Evolutionary conservation across 768 basidiomycete genomes (phyloP).

Genomic region (Trametes gibbosa): DNA sequence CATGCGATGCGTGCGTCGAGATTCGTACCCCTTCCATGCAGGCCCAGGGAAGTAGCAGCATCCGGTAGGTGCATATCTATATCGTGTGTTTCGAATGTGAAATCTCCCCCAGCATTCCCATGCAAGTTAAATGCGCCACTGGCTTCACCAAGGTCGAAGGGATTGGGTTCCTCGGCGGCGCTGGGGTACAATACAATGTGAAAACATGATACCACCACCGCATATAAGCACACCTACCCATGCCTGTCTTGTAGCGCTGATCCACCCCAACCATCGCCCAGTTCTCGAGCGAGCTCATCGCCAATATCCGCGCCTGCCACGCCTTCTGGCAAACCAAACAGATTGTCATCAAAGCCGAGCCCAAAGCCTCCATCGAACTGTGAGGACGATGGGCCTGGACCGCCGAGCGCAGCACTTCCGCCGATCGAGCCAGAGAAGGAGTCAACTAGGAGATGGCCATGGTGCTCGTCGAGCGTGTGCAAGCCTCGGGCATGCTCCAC

Average conservation of each 20-base stretch:
- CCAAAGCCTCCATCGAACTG: slow-evolving; percentile 42
- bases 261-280: slow-evolving; percentile 67
- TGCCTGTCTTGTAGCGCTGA: slow-evolving; percentile 2
- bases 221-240: background rate
- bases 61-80: slow-evolving; percentile 15
- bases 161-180: slow-evolving; percentile 24
- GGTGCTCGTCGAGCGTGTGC: slow-evolving; percentile 70
- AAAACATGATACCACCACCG: background rate
- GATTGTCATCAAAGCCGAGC: slow-evolving; percentile 45
- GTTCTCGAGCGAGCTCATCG: slow-evolving; percentile 71
- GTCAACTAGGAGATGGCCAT: slow-evolving; percentile 61
- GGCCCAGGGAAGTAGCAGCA: slow-evolving; percentile 24
- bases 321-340: slow-evolving; percentile 51
- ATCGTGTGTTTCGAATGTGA: slow-evolving; percentile 16
- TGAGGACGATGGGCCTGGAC: slow-evolving; percentile 50
- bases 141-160: background rate
- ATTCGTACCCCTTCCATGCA: background rate
- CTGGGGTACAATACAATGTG: background rate
- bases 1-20: slow-evolving; percentile 6
- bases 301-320: slow-evolving; percentile 62
- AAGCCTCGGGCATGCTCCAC: slow-evolving; percentile 15
- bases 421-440: slow-evolving; percentile 65
- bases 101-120: slow-evolving; percentile 2
- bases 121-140: background rate
- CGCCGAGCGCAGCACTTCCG: slow-evolving; percentile 31